phyloP scores from a whole-genome alignment of 2,329 filamentous ascomycete species.

The Monosporascus sp. region DNA sequence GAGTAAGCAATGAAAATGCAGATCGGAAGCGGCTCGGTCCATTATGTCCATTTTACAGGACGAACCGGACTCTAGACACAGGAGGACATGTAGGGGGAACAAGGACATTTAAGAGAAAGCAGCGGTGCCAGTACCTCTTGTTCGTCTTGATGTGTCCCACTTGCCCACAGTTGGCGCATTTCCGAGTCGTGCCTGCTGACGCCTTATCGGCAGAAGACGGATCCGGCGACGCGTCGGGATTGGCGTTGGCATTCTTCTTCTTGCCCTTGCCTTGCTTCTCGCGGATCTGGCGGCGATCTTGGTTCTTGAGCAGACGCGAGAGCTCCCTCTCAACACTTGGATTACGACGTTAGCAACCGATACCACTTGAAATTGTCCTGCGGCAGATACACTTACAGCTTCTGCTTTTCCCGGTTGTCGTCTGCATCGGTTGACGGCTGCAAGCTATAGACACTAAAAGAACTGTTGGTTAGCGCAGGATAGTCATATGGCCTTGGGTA shows the following conservation, averaged over 20 bases:
- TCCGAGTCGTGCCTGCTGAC: constrained; percentile 67
- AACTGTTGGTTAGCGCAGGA: constrained; percentile 31
- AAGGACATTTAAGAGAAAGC: constrained; percentile 19
- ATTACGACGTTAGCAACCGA: constrained; percentile 29
- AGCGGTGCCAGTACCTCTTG: constrained; percentile 69
- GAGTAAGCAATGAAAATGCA: too few species aligned
- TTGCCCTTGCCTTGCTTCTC: constrained; percentile 76
- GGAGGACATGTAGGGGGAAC: constrained; percentile 4
- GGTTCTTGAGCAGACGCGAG: constrained; percentile 81
- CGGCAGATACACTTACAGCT: constrained; percentile 24
- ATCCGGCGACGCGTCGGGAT: constrained; percentile 45
- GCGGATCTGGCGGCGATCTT: constrained; percentile 80
- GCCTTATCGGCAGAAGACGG: constrained; percentile 46
- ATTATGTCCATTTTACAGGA: not conserved
- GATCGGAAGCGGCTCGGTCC: not conserved
- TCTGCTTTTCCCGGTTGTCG: constrained; percentile 44
- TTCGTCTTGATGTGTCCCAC: constrained; percentile 98
- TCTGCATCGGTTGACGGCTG: constrained; percentile 46
- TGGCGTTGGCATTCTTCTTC: constrained; percentile 34
- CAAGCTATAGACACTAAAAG: constrained; percentile 44
- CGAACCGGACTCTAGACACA: constrained; percentile 1
- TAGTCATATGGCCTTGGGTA: constrained; percentile 8
- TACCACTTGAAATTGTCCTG: constrained; percentile 27
- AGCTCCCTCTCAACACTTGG: constrained; percentile 68
- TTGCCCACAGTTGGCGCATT: constrained; percentile 96